Base-by-base conservation (phyloP, 805 yeast species). In the Candida dajiaensis region DNA sequence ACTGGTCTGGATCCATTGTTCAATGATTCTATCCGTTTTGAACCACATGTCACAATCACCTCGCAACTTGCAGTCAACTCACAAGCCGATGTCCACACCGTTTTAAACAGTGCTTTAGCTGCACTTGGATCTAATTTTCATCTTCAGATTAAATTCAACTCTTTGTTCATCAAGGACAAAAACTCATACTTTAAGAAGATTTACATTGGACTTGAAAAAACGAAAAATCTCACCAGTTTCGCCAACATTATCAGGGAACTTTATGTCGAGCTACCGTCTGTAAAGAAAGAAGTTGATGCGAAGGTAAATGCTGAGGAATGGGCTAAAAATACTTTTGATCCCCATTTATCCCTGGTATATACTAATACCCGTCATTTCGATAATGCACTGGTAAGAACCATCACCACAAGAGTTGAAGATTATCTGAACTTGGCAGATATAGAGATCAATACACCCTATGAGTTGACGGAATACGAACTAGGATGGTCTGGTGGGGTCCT, bases 1-100 rank as follows among this genome's bases (percentile, higher is more conserved):
- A 68, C 74, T n/a, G 81, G 89, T 10, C 63, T 86, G 31, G 77
- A 75, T 38, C 82, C 90, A 1, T 66, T 85, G n/a, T 84, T 86
- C 57, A 85, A 85, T 11, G 83, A 80, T 43, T 80, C 89, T 1
- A 84, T 85, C 2, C 61, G 57, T 26, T 81, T 85, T 55, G 85
- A 78, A 50, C 95, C 95, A 3, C 95, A 86, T 59, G 72, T 87
- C 31, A 87, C 95, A 2, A 71, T 86, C 23, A 79, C 89, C 2
- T 73, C 88, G n/a, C 74, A 78, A 47, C 67, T 86, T 28, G 67
- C 63, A 2, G 66, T 82, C 23, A 63, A 69, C 22, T 68, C 73
- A 12, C 72, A 73, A 38, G 77, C 76, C 13, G 87, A 83, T 48
- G 83, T 80, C 1, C 77, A 77, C 50, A 69, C 72, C 28, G 76